A percentile compares a stretch with the other conserved stretches of the same genome.
phyloP scores from a whole-genome alignment of 2,329 filamentous ascomycete species.

The Neurospora sp. region DNA sequence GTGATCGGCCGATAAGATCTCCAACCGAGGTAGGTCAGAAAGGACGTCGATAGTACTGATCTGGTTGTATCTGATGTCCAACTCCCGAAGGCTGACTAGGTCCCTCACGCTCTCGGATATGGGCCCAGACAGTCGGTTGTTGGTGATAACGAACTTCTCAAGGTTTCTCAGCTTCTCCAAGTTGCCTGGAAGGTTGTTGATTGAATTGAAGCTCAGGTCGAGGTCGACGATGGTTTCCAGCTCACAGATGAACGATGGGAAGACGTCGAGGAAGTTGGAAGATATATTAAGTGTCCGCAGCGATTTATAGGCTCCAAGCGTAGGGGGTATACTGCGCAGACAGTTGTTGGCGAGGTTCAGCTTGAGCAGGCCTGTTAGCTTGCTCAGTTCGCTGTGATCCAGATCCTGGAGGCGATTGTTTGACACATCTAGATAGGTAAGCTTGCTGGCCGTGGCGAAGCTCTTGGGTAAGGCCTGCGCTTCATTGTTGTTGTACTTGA shows the following conservation, averaged over 20 bases:
- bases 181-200: constrained; percentile 63
- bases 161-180: constrained; percentile 72
- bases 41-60: constrained; percentile 85
- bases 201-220: constrained; percentile 93
- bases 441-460: constrained; percentile 65
- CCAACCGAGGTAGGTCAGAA: constrained; percentile 72
- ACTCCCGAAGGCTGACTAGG: constrained; percentile 72
- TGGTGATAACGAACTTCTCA: constrained; percentile 89
- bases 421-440: constrained; percentile 88
- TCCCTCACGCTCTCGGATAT: constrained; percentile 65
- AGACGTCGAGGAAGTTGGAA: constrained; percentile 80
- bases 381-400: constrained; percentile 72
- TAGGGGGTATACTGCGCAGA: constrained; percentile 65
- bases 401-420: constrained; percentile 88
- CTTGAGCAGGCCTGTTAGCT: constrained; percentile 68
- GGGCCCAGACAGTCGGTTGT: constrained; percentile 73
- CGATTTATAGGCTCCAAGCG: constrained; percentile 71
- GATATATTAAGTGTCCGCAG: constrained; percentile 83
- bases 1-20: constrained; percentile 83
- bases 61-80: constrained; percentile 89
- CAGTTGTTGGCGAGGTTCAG: constrained; percentile 92
- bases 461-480: constrained; percentile 77
- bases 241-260: constrained; percentile 77
- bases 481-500: constrained; percentile 94
- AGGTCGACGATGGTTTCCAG: constrained; percentile 80